Evolutionary conservation across 148 eudicot genomes (phyloP).

Genomic region (Silene latifolia): DNA sequence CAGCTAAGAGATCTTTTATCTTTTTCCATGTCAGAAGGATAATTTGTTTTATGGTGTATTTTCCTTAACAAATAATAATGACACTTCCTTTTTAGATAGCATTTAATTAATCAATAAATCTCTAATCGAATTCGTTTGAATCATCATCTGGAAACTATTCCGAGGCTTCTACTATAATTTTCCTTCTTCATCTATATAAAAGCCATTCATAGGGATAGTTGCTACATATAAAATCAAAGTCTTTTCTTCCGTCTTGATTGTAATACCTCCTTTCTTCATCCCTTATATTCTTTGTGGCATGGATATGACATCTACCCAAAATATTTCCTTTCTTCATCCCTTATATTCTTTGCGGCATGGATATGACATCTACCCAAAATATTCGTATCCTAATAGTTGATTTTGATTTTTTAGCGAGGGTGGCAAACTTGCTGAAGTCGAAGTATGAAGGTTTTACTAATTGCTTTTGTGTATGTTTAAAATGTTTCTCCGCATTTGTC

Average conservation of each 20-base stretch:
- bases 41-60: background rate
- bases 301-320: too few species aligned
- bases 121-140: background rate
- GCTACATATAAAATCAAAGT: background rate
- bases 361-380: background rate
- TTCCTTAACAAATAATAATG: background rate
- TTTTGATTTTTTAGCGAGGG: constrained; percentile 6
- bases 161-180: background rate
- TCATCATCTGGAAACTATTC: background rate
- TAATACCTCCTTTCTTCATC: background rate
- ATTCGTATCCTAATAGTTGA: constrained; percentile 8
- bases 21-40: too few species aligned
- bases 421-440: background rate
- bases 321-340: background rate
- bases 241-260: background rate
- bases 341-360: background rate
- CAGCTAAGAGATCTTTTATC: too few species aligned
- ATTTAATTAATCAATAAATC: too few species aligned
- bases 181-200: background rate
- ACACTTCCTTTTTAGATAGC: too few species aligned
- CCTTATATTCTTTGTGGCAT: too few species aligned
- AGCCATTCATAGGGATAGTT: background rate
- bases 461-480: background rate
- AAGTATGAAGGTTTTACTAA: constrained; percentile 17
- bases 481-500: background rate